Conservation (phyloP, 169 alveolate genomes). For the Cryptosporidium xiaoi region DNA sequence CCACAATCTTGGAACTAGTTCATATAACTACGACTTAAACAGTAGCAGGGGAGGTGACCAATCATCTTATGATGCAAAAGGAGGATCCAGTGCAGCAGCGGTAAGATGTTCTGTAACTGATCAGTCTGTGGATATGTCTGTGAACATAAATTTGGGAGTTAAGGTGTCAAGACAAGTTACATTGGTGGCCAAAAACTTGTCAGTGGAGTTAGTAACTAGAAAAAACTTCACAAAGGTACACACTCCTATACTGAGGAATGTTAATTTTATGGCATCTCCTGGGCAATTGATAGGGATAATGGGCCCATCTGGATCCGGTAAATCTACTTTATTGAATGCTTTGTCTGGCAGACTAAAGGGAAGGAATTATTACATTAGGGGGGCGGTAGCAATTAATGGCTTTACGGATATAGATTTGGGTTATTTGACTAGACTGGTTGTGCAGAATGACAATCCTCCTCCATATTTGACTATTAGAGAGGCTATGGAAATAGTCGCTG, state of each 20-base stretch:
- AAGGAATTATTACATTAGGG: conserved; percentile 33
- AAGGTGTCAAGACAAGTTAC: conserved; percentile 57
- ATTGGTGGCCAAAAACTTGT: conserved; percentile 38
- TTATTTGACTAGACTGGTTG: conserved; percentile 73
- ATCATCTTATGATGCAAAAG: conserved; percentile 62
- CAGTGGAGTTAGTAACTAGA: conserved; percentile 4
- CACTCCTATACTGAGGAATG: conserved; percentile 38
- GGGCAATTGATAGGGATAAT: conserved; percentile 75
- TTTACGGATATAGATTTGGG: conserved; percentile 68
- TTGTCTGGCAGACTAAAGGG: conserved; percentile 75
- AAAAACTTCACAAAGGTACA: conserved; percentile 1
- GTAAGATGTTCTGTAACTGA: conserved; percentile 64
- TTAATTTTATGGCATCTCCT: conserved; percentile 74
- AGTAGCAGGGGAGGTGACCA: conserved; percentile 46
- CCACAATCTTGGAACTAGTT: background rate
- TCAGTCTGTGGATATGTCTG: conserved; percentile 59
- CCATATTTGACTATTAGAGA: conserved; percentile 79
- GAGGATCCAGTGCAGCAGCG: conserved; percentile 74
- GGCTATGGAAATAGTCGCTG: conserved; percentile 79
- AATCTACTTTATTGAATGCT: conserved; percentile 70
- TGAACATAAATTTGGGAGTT: conserved; percentile 34
- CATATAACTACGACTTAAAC: conserved; percentile 5
- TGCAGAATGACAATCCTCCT: conserved; percentile 78
- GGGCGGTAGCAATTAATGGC: conserved; percentile 55
- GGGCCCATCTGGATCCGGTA: conserved; percentile 77